Evolutionary conservation across 2,329 filamentous ascomycete species (phyloP).

Genomic region (Pochonia chlamydosporia): DNA sequence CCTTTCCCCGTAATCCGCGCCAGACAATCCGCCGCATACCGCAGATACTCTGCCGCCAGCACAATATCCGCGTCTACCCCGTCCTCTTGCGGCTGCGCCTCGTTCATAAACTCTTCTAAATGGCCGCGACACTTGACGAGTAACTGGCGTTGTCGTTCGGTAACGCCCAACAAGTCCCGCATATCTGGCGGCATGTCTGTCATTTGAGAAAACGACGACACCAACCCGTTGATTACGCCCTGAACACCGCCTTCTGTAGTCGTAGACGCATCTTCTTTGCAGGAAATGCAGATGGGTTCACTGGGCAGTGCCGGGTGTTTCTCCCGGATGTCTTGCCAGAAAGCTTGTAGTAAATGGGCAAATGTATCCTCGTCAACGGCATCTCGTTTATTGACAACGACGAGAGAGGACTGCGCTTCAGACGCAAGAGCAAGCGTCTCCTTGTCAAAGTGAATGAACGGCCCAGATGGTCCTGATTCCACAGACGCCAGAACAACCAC

Average conservation of each 20-base stretch:
- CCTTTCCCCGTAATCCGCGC: conserved; percentile 83
- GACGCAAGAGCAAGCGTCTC: conserved; percentile 51
- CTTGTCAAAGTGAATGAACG: conserved; percentile 43
- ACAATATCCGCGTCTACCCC: conserved; percentile 69
- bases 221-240: conserved; percentile 60
- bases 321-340: conserved; percentile 22
- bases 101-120: conserved; percentile 66
- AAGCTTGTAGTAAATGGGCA: conserved; percentile 31
- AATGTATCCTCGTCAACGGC: conserved; percentile 30
- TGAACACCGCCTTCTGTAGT: conserved; percentile 59
- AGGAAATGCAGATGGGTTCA: conserved; percentile 59
- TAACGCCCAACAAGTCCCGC: conserved; percentile 83
- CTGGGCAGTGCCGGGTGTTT: conserved; percentile 18
- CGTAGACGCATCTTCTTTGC: conserved; percentile 49
- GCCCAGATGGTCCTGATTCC: conserved; percentile 39
- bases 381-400: conserved; percentile 62
- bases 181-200: conserved; percentile 66
- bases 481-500: conserved; percentile 76
- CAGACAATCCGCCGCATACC: conserved; percentile 73
- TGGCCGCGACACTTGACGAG: conserved; percentile 66
- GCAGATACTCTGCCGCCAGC: conserved; percentile 81
- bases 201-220: conserved; percentile 62
- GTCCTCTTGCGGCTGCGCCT: conserved; percentile 37
- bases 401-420: conserved; percentile 40
- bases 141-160: conserved; percentile 79